These are phyloP conservation scores for Cardamine resedifolia DNA, from an alignment of 345 rosid genomes.

Conservation along the genomic window DNA sequence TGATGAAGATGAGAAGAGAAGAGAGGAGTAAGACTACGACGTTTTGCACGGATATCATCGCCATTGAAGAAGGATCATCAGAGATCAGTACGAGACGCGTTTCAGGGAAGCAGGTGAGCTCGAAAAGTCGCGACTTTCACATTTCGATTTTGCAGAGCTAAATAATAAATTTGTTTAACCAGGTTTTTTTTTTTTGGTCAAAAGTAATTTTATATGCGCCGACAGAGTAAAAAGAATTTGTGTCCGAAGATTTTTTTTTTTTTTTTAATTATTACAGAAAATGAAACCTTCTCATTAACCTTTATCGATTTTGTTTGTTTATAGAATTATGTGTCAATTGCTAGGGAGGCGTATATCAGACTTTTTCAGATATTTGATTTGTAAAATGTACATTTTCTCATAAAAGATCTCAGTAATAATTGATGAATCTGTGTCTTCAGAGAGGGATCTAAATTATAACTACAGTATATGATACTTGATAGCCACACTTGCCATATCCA, in stretches of 20 bases:
- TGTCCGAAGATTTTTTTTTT: neutral
- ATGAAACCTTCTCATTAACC: neutral
- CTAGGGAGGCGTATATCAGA: neutral
- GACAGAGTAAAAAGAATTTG: constrained; percentile 21
- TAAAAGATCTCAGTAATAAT: no score
- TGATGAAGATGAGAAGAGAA: constrained; percentile 41
- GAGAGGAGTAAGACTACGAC: constrained; percentile 51
- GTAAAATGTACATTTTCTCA: no score
- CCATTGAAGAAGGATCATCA: constrained; percentile 41
- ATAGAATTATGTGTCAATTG: neutral
- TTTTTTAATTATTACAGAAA: neutral
- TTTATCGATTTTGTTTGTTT: neutral
- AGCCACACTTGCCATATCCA: neutral
- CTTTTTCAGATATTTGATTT: neutral
- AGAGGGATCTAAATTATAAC: neutral
- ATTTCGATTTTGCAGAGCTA: constrained; percentile 1
- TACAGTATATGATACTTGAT: neutral
- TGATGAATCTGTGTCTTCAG: neutral
- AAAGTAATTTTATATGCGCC: constrained; percentile 25
- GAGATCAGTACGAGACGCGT: constrained; percentile 19
- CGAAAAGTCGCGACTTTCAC: constrained; percentile 27
- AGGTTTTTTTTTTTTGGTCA: neutral
- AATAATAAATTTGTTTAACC: neutral
- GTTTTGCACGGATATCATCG: constrained; percentile 49
- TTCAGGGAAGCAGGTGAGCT: constrained; percentile 22